Percentiles rank a stretch among this genome's conserved stretches.
Conservation (phyloP, 306 rosid species). For the Fragaria vesca region DNA sequence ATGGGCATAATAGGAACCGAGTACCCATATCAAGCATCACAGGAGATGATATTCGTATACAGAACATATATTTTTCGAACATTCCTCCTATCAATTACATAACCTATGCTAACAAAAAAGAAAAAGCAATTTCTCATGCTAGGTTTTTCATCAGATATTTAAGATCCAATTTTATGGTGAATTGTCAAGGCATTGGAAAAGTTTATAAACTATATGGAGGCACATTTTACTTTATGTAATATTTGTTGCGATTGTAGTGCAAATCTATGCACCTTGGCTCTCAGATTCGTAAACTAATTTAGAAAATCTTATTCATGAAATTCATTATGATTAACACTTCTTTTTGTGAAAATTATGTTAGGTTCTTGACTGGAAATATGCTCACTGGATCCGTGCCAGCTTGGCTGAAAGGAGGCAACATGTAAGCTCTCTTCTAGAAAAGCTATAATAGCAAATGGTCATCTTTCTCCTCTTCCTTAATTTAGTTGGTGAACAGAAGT, state of each 20-base stretch:
- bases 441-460: not conserved
- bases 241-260: not conserved
- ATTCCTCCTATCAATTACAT: not conserved
- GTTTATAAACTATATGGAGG: not conserved
- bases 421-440: conserved; percentile 41
- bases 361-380: conserved; percentile 61
- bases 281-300: not conserved
- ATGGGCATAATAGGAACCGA: not conserved
- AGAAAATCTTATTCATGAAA: not conserved
- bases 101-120: not conserved
- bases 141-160: not conserved
- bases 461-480: not conserved
- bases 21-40: not conserved
- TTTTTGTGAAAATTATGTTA: conserved; percentile 12
- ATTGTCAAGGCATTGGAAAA: not conserved
- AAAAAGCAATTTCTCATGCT: not conserved
- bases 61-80: not conserved
- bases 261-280: not conserved
- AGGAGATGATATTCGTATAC: not conserved
- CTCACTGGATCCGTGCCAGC: conserved; percentile 45
- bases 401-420: conserved; percentile 27
- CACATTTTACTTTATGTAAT: not conserved
- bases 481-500: not conserved
- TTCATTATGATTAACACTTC: not conserved
- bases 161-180: not conserved